phyloP scores from a whole-genome alignment of 768 basidiomycete species.

The Boletus insuetus region DNA sequence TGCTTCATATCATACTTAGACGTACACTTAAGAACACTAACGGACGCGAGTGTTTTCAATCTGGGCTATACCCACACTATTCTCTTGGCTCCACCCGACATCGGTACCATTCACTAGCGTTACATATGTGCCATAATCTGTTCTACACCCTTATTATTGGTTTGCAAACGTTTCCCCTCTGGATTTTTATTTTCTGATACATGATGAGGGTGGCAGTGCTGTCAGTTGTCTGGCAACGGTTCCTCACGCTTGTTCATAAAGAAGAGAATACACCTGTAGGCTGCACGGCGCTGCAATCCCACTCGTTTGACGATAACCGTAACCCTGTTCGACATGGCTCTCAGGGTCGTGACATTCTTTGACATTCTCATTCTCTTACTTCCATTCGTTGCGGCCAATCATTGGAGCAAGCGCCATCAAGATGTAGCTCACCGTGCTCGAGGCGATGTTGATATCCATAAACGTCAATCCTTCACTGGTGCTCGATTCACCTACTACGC shows the following conservation, averaged over 20 bases:
- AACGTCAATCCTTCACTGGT: slow-evolving; percentile 32
- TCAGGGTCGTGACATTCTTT: slow-evolving; percentile 29
- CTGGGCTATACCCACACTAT: slow-evolving; percentile 28
- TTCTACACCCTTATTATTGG: neutral
- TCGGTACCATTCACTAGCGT: slow-evolving; percentile 10
- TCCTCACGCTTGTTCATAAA: neutral
- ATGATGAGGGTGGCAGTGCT: slow-evolving; percentile 12
- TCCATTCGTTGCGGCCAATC: slow-evolving; percentile 33
- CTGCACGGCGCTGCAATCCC: slow-evolving; percentile 14
- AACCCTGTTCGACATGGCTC: slow-evolving; percentile 13
- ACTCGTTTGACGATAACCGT: slow-evolving; percentile 17
- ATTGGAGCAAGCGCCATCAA: slow-evolving; percentile 41
- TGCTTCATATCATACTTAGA: slow-evolving; percentile 16
- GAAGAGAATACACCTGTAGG: neutral
- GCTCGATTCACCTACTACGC: slow-evolving; percentile 56
- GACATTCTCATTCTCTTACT: slow-evolving; percentile 35
- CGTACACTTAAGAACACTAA: slow-evolving; percentile 17
- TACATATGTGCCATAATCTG: slow-evolving; percentile 17
- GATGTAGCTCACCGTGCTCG: slow-evolving; percentile 48
- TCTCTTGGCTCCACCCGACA: slow-evolving; percentile 5
- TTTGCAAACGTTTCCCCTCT: neutral
- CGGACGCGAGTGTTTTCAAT: slow-evolving; percentile 19
- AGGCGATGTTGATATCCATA: slow-evolving; percentile 39
- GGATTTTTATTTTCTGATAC: neutral
- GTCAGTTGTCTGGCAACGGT: slow-evolving; percentile 14